Evolutionary conservation across 352 stramenopile species (phyloP), one percentile per base, ranked within the genome.

Genomic region (Phytophthora capsici): DNA sequence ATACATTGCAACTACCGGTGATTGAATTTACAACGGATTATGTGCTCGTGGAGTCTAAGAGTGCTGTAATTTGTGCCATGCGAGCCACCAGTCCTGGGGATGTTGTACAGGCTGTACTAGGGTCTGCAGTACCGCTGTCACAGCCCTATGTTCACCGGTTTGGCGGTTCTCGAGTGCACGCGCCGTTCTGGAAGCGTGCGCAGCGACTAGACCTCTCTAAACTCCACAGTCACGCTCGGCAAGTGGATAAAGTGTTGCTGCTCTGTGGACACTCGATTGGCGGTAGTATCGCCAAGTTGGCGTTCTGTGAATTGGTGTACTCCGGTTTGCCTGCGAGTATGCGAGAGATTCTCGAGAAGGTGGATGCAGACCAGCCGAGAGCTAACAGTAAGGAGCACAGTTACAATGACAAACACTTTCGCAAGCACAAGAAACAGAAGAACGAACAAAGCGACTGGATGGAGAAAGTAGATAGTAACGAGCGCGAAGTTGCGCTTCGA

Each of bases 221-320:
- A 2, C 41, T 88, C 8, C 78, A 86, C 54, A 60, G 57, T 25
- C 67, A 78, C 19, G 74, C 79, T 2, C 70, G 72, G 2, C 59
- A 67, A 19, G 26, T 51, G 1, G 63, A 76, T 20, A 94, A 94
- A 73, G 78, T 76, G 36, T 69, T 94, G 43, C 40, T 94, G 30
- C 63, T 94, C 0, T 90, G 84, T 41, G 86, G 86, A 14, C 86
- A 94, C 43, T 93, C 86, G 20, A 90, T 91, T 32, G 80, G 75
- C 9, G 86, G 86, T 4, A 92, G 86, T 64, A 89, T 92, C 40
- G 86, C 86, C 10, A 87, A 94, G 32, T 32, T 94, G 23, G 82
- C 67, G 10, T 67, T 93, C 6, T 90, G 84, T 32, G 80, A 91
- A 32, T 68, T 93, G n/a, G 68, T 92, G 23, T 90, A 84, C 38